These are phyloP conservation scores for Pneumocystis murina DNA, from an alignment of 1,139 yeast species.

Conservation along the genomic window DNA sequence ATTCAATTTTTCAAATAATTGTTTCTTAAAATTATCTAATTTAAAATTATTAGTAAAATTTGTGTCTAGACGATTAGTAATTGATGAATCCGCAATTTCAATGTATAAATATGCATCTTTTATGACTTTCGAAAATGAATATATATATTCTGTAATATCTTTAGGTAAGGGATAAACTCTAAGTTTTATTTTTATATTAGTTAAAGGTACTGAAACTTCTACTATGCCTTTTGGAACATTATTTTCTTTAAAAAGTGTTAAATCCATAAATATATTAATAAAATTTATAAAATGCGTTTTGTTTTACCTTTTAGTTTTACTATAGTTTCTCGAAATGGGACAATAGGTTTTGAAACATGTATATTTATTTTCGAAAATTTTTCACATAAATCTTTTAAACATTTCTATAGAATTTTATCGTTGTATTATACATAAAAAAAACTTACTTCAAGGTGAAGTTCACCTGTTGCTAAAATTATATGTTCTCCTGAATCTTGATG, in stretches of 20 bases:
- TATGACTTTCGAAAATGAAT: not conserved
- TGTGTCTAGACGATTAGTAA: not conserved
- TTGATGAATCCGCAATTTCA: not conserved
- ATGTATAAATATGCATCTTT: not conserved
- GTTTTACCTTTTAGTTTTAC: conserved; percentile 34
- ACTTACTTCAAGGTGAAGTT: conserved; percentile 55
- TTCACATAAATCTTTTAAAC: conserved; percentile 74
- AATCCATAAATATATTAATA: conserved; percentile 3
- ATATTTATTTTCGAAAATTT: conserved; percentile 88
- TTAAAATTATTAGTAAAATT: conserved; percentile 12
- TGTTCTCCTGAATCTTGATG: conserved; percentile 83
- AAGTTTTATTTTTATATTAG: conserved; percentile 29
- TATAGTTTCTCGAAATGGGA: conserved; percentile 85
- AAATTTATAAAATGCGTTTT: conserved; percentile 16
- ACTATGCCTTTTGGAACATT: conserved; percentile 32
- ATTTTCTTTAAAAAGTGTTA: conserved; percentile 11
- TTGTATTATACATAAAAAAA: not conserved
- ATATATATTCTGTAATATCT: conserved; percentile 36
- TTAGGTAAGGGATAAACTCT: conserved; percentile 46
- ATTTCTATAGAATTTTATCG: conserved; percentile 28
- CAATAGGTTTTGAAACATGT: conserved; percentile 77
- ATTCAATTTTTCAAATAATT: conserved; percentile 16
- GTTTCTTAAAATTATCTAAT: conserved; percentile 16
- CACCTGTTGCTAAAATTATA: conserved; percentile 90
- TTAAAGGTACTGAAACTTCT: conserved; percentile 18